Conservation (phyloP, 495 filamentous ascomycete species). For the Daldinia childiae region DNA sequence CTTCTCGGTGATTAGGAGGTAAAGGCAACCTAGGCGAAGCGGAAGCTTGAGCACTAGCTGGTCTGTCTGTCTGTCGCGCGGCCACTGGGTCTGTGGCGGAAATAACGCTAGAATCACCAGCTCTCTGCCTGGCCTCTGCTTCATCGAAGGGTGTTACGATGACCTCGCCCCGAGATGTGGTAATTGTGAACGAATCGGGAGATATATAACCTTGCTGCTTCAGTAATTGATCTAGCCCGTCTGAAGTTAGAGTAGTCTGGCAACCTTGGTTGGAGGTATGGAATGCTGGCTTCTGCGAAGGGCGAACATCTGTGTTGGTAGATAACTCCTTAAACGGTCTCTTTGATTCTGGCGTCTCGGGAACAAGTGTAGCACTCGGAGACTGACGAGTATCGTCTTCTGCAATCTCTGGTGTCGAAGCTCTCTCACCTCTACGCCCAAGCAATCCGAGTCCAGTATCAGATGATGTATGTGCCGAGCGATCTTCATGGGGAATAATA, state of each 20-base stretch:
- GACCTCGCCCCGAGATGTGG: slow-evolving; percentile 39
- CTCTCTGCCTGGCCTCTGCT: slow-evolving; percentile 48
- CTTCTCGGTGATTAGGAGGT: slow-evolving; percentile 81
- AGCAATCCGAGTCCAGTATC: slow-evolving; percentile 50
- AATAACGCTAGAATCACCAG: slow-evolving; percentile 33
- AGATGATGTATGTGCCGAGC: slow-evolving; percentile 34
- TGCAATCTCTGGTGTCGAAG: slow-evolving; percentile 55
- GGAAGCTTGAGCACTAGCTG: slow-evolving; percentile 64
- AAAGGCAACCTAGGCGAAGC: slow-evolving; percentile 69
- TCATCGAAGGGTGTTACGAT: slow-evolving; percentile 29
- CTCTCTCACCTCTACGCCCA: slow-evolving; percentile 54
- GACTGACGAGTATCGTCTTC: slow-evolving; percentile 66
- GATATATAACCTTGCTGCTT: slow-evolving; percentile 44
- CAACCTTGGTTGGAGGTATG: slow-evolving; percentile 71
- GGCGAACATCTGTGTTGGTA: slow-evolving; percentile 48
- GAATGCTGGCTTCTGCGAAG: slow-evolving; percentile 47
- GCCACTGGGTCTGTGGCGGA: slow-evolving; percentile 40
- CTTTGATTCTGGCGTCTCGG: slow-evolving; percentile 53
- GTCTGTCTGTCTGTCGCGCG: slow-evolving; percentile 70
- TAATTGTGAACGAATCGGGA: slow-evolving; percentile 22
- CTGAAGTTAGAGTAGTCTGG: slow-evolving; percentile 78
- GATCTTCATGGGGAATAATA: slow-evolving; percentile 57
- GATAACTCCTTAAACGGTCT: slow-evolving; percentile 56
- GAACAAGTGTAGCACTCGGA: slow-evolving; percentile 47
- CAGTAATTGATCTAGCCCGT: slow-evolving; percentile 74